phyloP scores from a whole-genome alignment of 2,329 filamentous ascomycete species.

The Colletotrichum sp. region DNA sequence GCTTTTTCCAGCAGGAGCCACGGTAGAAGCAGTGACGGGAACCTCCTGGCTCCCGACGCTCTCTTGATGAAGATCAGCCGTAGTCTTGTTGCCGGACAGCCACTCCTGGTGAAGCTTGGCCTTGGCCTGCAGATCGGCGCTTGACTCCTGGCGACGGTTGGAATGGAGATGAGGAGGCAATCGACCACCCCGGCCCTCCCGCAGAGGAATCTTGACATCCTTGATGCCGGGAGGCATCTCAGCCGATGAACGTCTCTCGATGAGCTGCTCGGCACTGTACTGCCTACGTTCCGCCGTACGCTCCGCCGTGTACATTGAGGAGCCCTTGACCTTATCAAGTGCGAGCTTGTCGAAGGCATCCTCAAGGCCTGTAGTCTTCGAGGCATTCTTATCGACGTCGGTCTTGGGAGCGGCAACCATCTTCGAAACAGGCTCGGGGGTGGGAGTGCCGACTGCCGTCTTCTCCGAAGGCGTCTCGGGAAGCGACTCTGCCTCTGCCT shows the following conservation, averaged over 20 bases:
- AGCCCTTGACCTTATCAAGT: neutral
- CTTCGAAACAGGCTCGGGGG: neutral
- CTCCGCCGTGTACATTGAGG: constrained; percentile 5
- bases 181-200: neutral
- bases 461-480: neutral
- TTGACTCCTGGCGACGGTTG: neutral
- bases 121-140: neutral
- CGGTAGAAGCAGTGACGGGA: neutral
- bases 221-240: neutral
- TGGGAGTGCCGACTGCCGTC: neutral
- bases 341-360: constrained; percentile 4
- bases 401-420: neutral
- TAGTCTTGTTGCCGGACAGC: neutral
- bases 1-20: neutral
- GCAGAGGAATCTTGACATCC: neutral
- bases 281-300: neutral
- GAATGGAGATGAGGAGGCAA: neutral
- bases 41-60: neutral
- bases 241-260: neutral
- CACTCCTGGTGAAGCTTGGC: neutral
- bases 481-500: neutral
- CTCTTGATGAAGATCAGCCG: neutral
- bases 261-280: neutral
- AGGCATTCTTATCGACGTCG: neutral
- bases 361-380: neutral